Evolutionary conservation across 257 asterid genomes (phyloP).

Genomic region (Agastache rugosa): DNA sequence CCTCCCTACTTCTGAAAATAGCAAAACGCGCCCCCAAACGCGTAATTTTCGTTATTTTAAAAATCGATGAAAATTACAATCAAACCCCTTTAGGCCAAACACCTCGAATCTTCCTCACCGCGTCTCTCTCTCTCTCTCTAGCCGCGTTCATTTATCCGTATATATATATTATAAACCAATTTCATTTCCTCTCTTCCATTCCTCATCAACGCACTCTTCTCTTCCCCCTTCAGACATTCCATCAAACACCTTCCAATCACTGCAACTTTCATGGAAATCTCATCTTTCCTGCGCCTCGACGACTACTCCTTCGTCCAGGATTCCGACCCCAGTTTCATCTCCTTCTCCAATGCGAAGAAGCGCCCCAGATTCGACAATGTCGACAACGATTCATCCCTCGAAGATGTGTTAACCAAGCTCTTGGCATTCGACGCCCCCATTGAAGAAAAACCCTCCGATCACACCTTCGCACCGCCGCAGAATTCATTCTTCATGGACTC

Average conservation of each 20-base stretch:
- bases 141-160: background rate
- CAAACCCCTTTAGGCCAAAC: background rate
- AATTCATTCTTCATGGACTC: conserved; percentile 11
- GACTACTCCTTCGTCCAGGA: conserved; percentile 42
- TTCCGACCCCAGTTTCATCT: conserved; percentile 28
- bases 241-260: background rate
- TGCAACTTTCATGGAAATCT: conserved; percentile 40
- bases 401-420: conserved; percentile 37
- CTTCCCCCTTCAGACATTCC: background rate
- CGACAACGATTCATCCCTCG: conserved; percentile 32
- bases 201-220: background rate
- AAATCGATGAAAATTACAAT: background rate
- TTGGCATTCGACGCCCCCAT: conserved; percentile 31
- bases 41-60: conserved; percentile 28
- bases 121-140: conserved; percentile 42
- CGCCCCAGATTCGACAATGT: conserved; percentile 32
- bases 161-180: background rate
- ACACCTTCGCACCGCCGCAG: background rate
- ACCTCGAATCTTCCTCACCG: conserved; percentile 55
- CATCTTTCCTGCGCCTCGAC: conserved; percentile 38
- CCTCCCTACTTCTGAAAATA: conserved; percentile 22
- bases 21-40: conserved; percentile 43
- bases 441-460: background rate
- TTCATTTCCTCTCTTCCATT: background rate
- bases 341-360: conserved; percentile 38